Evolutionary conservation across 202 grass and related monocot genomes (phyloP), one percentile per base, ranked within the genome.

Genomic region (Alloteropsis angusta): DNA sequence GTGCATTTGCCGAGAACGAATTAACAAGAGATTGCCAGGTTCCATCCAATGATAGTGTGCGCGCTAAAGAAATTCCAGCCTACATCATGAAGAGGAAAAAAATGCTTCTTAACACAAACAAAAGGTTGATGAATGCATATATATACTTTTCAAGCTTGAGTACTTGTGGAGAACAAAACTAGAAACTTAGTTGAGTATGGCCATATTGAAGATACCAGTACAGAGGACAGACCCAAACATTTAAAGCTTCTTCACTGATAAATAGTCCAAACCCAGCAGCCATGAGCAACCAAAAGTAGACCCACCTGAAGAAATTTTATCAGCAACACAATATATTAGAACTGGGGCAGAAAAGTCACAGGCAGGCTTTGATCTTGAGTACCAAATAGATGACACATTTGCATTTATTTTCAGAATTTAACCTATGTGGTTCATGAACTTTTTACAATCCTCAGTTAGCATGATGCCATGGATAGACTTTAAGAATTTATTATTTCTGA

Each of bases 261-360:
- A 93, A 87, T 16, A 97, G 85, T 83, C 93, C 90, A 65, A 89
- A 93, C 65, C 90, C 93, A 69, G 93, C 90, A 79, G 88, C 86
- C 88, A 97, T 88, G 43, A 97, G 90, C 86, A 97, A 81, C 86
- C 79, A 93, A 87, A 97, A 97, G 82, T 91, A 97, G 64, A 97
- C 79, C 93, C 93, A 97, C 84, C 90, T 97, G 86, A 39, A 90
- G 60, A 59, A 70, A 37, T 25, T 45, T 58, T 79, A 49, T 66
- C 47, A 37, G 61, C 30, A 59, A 84, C 38, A 44, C 34, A 60
- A 45, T 25, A 43, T 65, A 71, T 68, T 22, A 39, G 26, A 60
- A 76, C 28, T 65, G 8, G 26, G 1, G 9, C 6, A 66, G 26
- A 28, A 45, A 34, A 56, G 17, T 15, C 32, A 76, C 9, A 36